Evolutionary conservation across 2,329 filamentous ascomycete genomes (phyloP).

Genomic region (Periconia sp.): DNA sequence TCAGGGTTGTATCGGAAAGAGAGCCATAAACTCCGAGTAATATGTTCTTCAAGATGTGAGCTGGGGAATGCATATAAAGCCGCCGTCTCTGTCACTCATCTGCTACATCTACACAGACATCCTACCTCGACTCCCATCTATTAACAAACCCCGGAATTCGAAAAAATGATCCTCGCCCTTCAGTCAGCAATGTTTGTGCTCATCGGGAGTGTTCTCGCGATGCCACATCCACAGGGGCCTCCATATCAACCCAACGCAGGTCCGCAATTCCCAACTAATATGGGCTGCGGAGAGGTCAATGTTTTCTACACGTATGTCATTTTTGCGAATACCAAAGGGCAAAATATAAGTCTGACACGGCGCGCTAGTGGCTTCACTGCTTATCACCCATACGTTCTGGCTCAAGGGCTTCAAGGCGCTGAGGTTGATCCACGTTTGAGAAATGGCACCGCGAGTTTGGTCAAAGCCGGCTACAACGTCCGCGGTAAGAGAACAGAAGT

Average conservation of each 20-base stretch:
- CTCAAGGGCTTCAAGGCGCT: not conserved
- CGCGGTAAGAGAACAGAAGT: not conserved
- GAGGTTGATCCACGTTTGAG: slow-evolving; percentile 2
- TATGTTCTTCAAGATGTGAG: not conserved
- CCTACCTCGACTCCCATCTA: not conserved
- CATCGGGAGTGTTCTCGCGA: not conserved
- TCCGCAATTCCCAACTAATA: not conserved
- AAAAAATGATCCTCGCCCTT: not conserved
- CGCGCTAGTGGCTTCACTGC: not conserved
- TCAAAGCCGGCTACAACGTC: slow-evolving; percentile 1
- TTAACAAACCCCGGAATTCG: not conserved
- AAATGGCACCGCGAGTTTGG: not conserved
- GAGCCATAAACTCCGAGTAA: not conserved
- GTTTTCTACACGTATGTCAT: slow-evolving; percentile 1
- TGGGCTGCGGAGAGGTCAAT: slow-evolving; percentile 1
- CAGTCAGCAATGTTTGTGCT: not conserved
- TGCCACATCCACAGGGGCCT: not conserved
- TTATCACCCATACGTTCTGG: not conserved
- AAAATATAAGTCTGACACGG: not conserved
- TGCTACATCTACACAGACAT: not conserved
- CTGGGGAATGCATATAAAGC: not conserved
- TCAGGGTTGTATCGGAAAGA: not conserved
- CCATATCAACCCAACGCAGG: not conserved
- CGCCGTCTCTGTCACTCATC: not conserved
- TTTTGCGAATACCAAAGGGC: not conserved